Base-by-base conservation (phyloP, 228 moss, liverwort and hornwort species). In the Sphagnum magellanicum region DNA sequence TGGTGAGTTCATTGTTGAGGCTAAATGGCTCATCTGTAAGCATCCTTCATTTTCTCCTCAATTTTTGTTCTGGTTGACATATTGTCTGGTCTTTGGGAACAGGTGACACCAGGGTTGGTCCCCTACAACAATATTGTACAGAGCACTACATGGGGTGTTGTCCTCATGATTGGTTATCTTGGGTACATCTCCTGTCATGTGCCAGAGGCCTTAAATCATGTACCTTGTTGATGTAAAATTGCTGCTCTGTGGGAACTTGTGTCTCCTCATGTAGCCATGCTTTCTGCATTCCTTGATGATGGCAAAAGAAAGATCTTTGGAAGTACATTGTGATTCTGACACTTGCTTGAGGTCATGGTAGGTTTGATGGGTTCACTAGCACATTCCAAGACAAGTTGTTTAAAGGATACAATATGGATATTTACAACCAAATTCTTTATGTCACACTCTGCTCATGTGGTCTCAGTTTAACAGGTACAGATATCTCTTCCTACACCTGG, bases 311-410 rank as follows among this genome's bases (percentile, higher is more conserved):
- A 32, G 32, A 32, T 32, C 32, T 32, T 32, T 32, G 32, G 32
- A 32, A 32, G 32, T 32, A 32, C 32, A 32, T 32, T 32, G 32
- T 32, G 32, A 32, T 32, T 32, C 32, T 32, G 32, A 32, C 32
- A 32, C 32, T 32, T 32, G 32, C 32, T 32, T 32, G 3, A 12
- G 55, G 12, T 55, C 1, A 55, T 55, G 8, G 50, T 78, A 88
- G 87, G 51, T 91, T 91, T 58, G 98, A 98, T 84, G 93, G 98
- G 53, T 93, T 98, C 67, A 98, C 98, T 53, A 98, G 98, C 77
- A 91, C 93, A 48, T 93, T 93, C 75, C 98, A 98, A 73, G 98
- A 98, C 81, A 98, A 91, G 75, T 52, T 98, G 78, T 98, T 98
- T 77, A 92, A 90, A 66, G 98, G 98, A 17, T 98, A 98, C 73